Conservation (phyloP, 2,329 filamentous ascomycete species). For the Tolypocladium ophioglossoides region DNA sequence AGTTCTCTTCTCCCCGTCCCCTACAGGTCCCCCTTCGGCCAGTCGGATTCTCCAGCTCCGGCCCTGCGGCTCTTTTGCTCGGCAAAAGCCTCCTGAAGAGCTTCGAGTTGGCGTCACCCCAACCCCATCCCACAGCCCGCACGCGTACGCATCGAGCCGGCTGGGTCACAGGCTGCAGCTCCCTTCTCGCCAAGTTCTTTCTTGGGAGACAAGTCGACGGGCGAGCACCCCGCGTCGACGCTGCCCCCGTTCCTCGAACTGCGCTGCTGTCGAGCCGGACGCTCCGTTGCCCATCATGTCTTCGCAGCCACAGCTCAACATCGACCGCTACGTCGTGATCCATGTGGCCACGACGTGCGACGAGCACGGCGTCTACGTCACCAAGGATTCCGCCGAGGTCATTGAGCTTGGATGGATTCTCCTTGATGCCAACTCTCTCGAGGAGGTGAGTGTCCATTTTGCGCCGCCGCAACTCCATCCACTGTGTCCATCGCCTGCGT, state of each 20-base stretch:
- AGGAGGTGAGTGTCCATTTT: conserved; percentile 59
- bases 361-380: conserved; percentile 98
- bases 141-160: conserved; percentile 17
- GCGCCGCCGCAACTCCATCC: conserved; percentile 3
- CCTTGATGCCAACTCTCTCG: conserved; percentile 79
- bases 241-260: conserved; percentile 4
- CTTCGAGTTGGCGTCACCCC: conserved; percentile 7
- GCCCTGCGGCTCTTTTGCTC: conserved; percentile 12
- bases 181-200: conserved; percentile 10
- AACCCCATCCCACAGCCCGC: conserved; percentile 12
- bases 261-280: conserved; percentile 9
- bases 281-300: conserved; percentile 21
- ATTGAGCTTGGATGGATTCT: conserved; percentile 99
- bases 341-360: conserved; percentile 98
- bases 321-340: conserved; percentile 96
- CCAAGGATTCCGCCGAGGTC: conserved; percentile 97
- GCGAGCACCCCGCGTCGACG: conserved; percentile 6
- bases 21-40: neutral
- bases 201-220: conserved; percentile 4
- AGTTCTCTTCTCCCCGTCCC: too few relatives aligned
- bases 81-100: conserved; percentile 17
- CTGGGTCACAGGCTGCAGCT: conserved; percentile 27
- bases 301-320: conserved; percentile 49
- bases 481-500: neutral
- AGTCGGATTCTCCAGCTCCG: conserved; percentile 10